These are phyloP conservation scores for Oemleria cerasiformis DNA, from an alignment of 306 rosid species.

Conservation along the genomic window DNA sequence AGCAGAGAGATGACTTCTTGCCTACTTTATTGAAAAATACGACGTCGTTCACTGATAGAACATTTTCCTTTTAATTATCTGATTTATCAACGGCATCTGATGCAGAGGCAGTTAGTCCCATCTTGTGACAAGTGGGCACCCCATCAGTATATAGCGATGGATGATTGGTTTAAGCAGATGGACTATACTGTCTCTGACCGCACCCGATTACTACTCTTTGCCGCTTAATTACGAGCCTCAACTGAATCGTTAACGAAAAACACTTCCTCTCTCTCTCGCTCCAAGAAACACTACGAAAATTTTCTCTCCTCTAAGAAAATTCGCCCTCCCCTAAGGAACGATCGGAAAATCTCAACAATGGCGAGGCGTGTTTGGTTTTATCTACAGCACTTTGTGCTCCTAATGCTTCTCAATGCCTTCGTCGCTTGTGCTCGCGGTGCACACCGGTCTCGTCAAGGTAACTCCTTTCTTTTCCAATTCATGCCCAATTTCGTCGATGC, in stretches of 20 bases:
- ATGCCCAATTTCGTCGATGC: background rate
- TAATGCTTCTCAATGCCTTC: conserved; percentile 9
- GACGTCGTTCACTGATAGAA: background rate
- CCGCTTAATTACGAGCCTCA: conserved; percentile 14
- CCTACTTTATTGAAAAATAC: background rate
- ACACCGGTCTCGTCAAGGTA: conserved; percentile 26
- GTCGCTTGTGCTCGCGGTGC: background rate
- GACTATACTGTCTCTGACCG: too few species aligned
- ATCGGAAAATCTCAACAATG: conserved; percentile 29
- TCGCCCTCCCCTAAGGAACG: conserved; percentile 5
- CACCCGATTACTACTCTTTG: background rate
- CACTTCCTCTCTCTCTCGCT: conserved; percentile 2
- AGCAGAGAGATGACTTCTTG: background rate
- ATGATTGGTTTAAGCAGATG: background rate
- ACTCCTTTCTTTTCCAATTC: background rate
- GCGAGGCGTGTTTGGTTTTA: background rate
- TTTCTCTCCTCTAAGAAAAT: conserved; percentile 8
- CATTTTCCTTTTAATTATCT: background rate
- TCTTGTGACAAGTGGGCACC: background rate
- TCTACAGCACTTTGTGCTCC: conserved; percentile 9
- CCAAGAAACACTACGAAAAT: conserved; percentile 17
- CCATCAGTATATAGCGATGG: background rate
- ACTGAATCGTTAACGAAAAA: background rate
- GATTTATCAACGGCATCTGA: background rate
- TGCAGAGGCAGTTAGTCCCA: background rate